Percentiles rank a stretch among this genome's conserved stretches.
phyloP scores from a whole-genome alignment of 306 rosid genomes.

The Dalbergia cultrata region DNA sequence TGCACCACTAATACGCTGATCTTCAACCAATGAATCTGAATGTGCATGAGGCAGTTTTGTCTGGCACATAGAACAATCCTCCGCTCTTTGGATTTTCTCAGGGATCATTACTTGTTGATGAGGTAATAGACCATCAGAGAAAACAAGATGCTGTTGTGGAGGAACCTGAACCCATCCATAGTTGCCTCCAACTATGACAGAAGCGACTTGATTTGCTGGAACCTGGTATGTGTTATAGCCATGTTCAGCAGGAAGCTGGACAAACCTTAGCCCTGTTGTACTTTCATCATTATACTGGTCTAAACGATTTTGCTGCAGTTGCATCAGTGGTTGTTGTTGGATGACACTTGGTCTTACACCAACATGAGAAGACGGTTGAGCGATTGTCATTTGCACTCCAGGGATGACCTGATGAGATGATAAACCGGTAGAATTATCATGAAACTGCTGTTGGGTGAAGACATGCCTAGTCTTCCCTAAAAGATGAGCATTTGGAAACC shows the following conservation, averaged over 20 bases:
- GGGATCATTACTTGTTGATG: constrained; percentile 64
- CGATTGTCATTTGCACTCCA: constrained; percentile 60
- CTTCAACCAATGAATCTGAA: constrained; percentile 73
- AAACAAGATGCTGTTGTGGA: constrained; percentile 57
- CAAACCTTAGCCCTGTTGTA: constrained; percentile 61
- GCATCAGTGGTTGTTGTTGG: constrained; percentile 65
- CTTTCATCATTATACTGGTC: constrained; percentile 69
- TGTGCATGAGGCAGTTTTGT: constrained; percentile 83
- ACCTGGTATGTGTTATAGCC: constrained; percentile 68
- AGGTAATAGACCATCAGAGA: constrained; percentile 62
- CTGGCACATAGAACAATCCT: constrained; percentile 82
- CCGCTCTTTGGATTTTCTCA: constrained; percentile 57
- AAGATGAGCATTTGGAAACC: constrained; percentile 66
- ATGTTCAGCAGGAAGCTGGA: constrained; percentile 77
- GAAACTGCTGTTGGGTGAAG: constrained; percentile 63
- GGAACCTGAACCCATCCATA: constrained; percentile 80
- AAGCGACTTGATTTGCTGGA: constrained; percentile 63
- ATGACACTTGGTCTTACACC: constrained; percentile 60
- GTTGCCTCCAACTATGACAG: constrained; percentile 61
- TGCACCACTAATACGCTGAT: constrained; percentile 55
- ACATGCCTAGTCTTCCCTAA: constrained; percentile 57
- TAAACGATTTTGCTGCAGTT: constrained; percentile 61
- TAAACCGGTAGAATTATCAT: constrained; percentile 55
- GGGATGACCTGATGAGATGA: constrained; percentile 64
- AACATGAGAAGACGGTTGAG: constrained; percentile 63